Conservation (phyloP, 108 stramenopile genomes). For the Conticribra weissflogii region DNA sequence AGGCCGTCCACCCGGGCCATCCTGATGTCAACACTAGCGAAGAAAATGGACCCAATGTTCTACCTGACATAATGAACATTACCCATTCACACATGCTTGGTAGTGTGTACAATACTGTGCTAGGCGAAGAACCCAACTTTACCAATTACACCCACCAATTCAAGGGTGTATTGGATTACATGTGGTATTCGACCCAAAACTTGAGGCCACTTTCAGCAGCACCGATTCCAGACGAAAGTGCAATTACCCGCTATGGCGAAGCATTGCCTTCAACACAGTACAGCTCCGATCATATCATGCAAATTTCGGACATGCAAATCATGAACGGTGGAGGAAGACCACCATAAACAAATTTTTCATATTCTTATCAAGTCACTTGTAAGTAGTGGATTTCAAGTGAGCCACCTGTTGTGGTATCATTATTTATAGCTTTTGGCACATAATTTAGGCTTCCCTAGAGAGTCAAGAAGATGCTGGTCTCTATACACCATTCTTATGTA, state of each 20-base stretch:
- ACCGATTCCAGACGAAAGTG: slow-evolving; percentile 81
- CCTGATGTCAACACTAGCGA: slow-evolving; percentile 84
- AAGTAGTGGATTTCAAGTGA: background rate
- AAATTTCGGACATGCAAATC: slow-evolving; percentile 95
- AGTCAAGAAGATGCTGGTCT: too few relatives aligned
- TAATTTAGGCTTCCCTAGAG: background rate
- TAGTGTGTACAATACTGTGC: slow-evolving; percentile 92
- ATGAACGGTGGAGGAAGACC: slow-evolving; percentile 46
- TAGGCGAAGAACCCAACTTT: slow-evolving; percentile 92
- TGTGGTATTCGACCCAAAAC: slow-evolving; percentile 91
- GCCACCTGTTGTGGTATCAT: too few relatives aligned
- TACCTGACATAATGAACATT: slow-evolving; percentile 91
- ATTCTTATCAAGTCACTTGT: slow-evolving; percentile 2
- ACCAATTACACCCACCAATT: slow-evolving; percentile 96
- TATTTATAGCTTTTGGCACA: too few relatives aligned
- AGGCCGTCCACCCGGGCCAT: slow-evolving; percentile 90
- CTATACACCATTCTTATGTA: too few relatives aligned
- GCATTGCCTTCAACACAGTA: slow-evolving; percentile 95
- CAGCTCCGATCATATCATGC: slow-evolving; percentile 96
- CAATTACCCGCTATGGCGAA: slow-evolving; percentile 79
- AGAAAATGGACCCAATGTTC: slow-evolving; percentile 70
- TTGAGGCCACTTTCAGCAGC: slow-evolving; percentile 89
- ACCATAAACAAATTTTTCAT: slow-evolving; percentile 15
- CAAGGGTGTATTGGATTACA: slow-evolving; percentile 96
- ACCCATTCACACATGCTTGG: slow-evolving; percentile 91